phyloP scores from a whole-genome alignment of 1,284 basidiomycete genomes.

The Pseudozyma thailandica region DNA sequence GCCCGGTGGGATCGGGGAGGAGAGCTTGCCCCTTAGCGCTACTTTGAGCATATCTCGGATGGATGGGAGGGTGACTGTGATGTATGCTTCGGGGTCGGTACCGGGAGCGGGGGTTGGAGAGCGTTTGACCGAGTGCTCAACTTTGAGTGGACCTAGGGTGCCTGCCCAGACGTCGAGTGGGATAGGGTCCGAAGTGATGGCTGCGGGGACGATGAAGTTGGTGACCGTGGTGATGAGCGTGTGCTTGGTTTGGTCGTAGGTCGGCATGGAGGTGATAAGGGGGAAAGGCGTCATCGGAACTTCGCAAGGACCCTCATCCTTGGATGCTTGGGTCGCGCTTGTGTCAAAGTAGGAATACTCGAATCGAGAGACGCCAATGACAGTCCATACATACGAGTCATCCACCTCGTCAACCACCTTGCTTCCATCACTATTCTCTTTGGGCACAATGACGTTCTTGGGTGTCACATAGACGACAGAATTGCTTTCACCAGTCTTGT shows the following conservation, averaged over 20 bases:
- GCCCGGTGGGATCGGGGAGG: neutral
- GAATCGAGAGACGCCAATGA: slow-evolving; percentile 92
- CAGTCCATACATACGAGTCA: slow-evolving; percentile 94
- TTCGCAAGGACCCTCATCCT: slow-evolving; percentile 74
- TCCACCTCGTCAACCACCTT: slow-evolving; percentile 83
- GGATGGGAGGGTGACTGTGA: slow-evolving; percentile 49
- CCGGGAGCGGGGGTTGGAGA: slow-evolving; percentile 10
- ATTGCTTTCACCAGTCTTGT: slow-evolving; percentile 78
- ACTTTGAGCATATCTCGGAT: slow-evolving; percentile 40
- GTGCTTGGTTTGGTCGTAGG: slow-evolving; percentile 78
- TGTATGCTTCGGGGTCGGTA: slow-evolving; percentile 37
- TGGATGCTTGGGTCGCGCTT: slow-evolving; percentile 78
- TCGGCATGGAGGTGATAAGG: slow-evolving; percentile 81
- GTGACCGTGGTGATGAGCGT: slow-evolving; percentile 80
- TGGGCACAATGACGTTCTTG: slow-evolving; percentile 78
- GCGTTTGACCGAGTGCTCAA: slow-evolving; percentile 19
- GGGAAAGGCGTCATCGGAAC: slow-evolving; percentile 81
- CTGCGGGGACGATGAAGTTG: slow-evolving; percentile 44
- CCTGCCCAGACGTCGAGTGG: slow-evolving; percentile 88
- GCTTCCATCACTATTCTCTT: slow-evolving; percentile 75
- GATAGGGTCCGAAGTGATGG: slow-evolving; percentile 70
- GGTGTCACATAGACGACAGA: slow-evolving; percentile 80
- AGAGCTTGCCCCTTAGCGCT: slow-evolving; percentile 13
- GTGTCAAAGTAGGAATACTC: slow-evolving; percentile 94
- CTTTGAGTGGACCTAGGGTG: slow-evolving; percentile 78